Conservation (phyloP, 2,329 filamentous ascomycete species). For the Pseudogymnoascus sp. region DNA sequence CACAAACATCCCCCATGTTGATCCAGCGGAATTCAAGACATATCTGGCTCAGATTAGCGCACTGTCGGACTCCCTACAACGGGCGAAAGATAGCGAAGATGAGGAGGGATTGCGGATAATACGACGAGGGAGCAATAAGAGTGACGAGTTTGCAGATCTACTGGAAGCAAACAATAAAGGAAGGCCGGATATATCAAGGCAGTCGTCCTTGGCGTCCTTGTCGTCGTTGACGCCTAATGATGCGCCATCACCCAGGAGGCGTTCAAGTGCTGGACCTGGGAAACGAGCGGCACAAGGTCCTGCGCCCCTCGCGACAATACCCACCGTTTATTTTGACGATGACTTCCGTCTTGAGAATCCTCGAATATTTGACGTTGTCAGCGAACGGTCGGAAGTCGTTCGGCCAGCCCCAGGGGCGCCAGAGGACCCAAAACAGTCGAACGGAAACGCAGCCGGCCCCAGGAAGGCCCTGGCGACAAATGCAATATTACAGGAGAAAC, state of each 20-base stretch:
- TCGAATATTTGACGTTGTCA: conserved; percentile 91
- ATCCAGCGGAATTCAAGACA: conserved; percentile 68
- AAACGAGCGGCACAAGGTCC: conserved; percentile 61
- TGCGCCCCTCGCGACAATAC: conserved; percentile 85
- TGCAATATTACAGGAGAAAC: conserved; percentile 92
- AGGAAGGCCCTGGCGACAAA: conserved; percentile 90
- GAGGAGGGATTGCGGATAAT: conserved; percentile 38
- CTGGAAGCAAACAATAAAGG: conserved; percentile 25
- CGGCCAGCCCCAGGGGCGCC: conserved; percentile 48
- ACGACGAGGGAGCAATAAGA: conserved; percentile 25
- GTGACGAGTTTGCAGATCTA: conserved; percentile 32
- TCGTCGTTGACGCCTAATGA: conserved; percentile 27
- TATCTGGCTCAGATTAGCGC: conserved; percentile 81
- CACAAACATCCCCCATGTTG: conserved; percentile 77
- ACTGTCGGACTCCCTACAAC: conserved; percentile 80
- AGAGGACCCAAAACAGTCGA: conserved; percentile 46
- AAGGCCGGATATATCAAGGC: conserved; percentile 26
- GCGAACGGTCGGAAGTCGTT: conserved; percentile 95
- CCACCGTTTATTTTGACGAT: conserved; percentile 87
- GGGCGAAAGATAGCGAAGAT: conserved; percentile 70
- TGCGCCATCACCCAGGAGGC: conserved; percentile 33
- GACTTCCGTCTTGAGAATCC: conserved; percentile 94
- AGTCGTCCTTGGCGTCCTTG: conserved; percentile 35
- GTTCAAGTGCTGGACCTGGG: conserved; percentile 39
- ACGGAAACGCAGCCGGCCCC: conserved; percentile 50